These are phyloP conservation scores for Decorospora gaudefroyi DNA, from an alignment of 2,329 filamentous ascomycete genomes.

Conservation along the genomic window DNA sequence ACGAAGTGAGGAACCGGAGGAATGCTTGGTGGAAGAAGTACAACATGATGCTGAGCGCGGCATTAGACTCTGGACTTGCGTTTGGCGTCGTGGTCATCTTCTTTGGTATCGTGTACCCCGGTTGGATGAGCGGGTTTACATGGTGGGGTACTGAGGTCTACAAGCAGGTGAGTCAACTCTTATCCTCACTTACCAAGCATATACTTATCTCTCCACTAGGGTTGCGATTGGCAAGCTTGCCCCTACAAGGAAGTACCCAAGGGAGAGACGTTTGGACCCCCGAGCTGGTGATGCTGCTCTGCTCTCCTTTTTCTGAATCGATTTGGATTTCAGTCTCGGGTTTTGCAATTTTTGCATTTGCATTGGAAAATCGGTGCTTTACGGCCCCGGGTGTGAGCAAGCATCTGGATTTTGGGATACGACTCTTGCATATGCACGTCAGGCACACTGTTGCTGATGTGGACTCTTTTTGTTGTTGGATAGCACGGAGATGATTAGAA, in stretches of 20 bases:
- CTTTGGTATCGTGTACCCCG: constrained; percentile 83
- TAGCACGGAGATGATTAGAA: no score
- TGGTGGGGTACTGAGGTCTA: constrained; percentile 93
- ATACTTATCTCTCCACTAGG: constrained; percentile 46
- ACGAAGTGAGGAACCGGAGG: constrained; percentile 69
- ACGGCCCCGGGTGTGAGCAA: no score
- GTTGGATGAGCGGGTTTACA: constrained; percentile 70
- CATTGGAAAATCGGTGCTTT: no score
- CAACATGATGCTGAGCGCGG: constrained; percentile 84
- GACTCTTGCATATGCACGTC: no score
- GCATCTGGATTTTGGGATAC: no score
- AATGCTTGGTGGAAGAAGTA: constrained; percentile 88
- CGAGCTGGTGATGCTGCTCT: constrained; percentile 32
- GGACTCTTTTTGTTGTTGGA: no score
- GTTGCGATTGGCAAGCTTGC: constrained; percentile 84
- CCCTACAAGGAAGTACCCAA: constrained; percentile 64
- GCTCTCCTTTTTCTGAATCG: no score
- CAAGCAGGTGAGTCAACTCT: constrained; percentile 59
- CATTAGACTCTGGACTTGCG: constrained; percentile 79
- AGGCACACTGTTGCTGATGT: no score
- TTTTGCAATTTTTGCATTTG: no score
- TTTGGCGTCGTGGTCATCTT: constrained; percentile 84
- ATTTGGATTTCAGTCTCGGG: no score
- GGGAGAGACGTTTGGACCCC: constrained; percentile 44
- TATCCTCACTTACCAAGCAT: neutral